Base-by-base conservation (phyloP, 768 basidiomycete genomes). In the Boletellus ananiceps region DNA sequence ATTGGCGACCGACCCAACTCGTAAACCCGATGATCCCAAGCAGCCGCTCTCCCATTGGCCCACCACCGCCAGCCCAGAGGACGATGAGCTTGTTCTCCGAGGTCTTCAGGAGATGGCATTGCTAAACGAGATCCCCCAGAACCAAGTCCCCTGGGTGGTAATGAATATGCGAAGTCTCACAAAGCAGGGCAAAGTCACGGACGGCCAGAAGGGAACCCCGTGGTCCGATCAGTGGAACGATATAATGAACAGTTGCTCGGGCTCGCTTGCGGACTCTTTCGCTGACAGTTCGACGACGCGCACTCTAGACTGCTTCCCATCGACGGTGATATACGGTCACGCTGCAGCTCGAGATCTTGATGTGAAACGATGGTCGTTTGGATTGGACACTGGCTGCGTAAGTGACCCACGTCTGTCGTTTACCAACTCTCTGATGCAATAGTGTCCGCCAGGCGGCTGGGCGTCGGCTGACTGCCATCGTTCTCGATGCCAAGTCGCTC, bases 331-430 rank as follows among this genome's bases (percentile, higher is more conserved):
- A 6, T 96, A 95, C 64, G 94, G 92, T 0, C 94, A 96, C 60
- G 77, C 83, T 8, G 93, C 93, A 5, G 71, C 77, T 3, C 75
- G 88, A 23, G 89, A 88, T 12, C 73, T 96, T 12, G 90, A 93
- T 63, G 66, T 92, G 56, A 84, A 86, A 53, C 75, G 86, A 18
- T 95, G 87, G 86, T 81, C 84, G 3, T 70, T 93, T 51, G 94
- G 94, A 2, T 68, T 95, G 31, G 94, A 98, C 64, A 78, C 86
- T 0, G 93, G 89, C 11, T 95, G 93, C 61, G 88, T 92, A 63
- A 64, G 83, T 72, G 37, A 40, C 34, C 16, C 9, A 1, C 33
- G 40, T 23, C 8, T 40, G 27, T 49, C 23, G 13, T 38, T 15
- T 32, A 19, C 29, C 33, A 9, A 14, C 3, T 29, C 47, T 29